Percentiles rank a stretch among this genome's conserved stretches.
These are phyloP conservation scores for Allium sativum DNA, from an alignment of 106 monocot species.

Conservation along the genomic window DNA sequence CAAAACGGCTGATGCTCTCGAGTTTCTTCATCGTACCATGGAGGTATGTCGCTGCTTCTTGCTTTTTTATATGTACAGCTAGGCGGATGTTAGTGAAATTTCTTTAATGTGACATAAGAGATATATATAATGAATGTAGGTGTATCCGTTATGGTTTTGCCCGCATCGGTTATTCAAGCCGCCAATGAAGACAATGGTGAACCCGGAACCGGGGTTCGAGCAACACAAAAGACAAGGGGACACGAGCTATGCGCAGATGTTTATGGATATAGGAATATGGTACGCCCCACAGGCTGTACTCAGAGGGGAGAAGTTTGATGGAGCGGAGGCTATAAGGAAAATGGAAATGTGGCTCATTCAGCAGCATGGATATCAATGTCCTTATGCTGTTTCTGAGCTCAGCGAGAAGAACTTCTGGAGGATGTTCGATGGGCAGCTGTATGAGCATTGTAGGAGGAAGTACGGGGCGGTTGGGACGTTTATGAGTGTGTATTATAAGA, in stretches of 20 bases:
- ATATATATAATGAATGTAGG: background rate
- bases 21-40: too few relatives aligned
- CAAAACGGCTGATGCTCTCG: too few relatives aligned
- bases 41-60: too few relatives aligned
- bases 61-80: too few relatives aligned
- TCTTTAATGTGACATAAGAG: too few relatives aligned
- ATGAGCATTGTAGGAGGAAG: constrained; percentile 27
- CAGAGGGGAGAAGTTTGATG: constrained; percentile 22
- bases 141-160: constrained; percentile 21
- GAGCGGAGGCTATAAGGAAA: constrained; percentile 11
- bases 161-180: constrained; percentile 17
- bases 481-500: constrained; percentile 33
- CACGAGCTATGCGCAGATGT: constrained; percentile 34
- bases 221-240: constrained; percentile 10
- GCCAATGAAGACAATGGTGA: constrained; percentile 24
- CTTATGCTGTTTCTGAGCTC: constrained; percentile 29
- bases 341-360: constrained; percentile 29
- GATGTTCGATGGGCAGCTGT: constrained; percentile 28
- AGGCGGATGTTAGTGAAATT: too few relatives aligned
- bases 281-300: constrained; percentile 21
- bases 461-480: constrained; percentile 27
- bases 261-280: constrained; percentile 20
- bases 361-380: constrained; percentile 20
- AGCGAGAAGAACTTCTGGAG: constrained; percentile 35
- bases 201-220: constrained; percentile 20